These are phyloP conservation scores for Ustilago hordei DNA, from an alignment of 1,284 basidiomycete genomes.

Conservation along the genomic window DNA sequence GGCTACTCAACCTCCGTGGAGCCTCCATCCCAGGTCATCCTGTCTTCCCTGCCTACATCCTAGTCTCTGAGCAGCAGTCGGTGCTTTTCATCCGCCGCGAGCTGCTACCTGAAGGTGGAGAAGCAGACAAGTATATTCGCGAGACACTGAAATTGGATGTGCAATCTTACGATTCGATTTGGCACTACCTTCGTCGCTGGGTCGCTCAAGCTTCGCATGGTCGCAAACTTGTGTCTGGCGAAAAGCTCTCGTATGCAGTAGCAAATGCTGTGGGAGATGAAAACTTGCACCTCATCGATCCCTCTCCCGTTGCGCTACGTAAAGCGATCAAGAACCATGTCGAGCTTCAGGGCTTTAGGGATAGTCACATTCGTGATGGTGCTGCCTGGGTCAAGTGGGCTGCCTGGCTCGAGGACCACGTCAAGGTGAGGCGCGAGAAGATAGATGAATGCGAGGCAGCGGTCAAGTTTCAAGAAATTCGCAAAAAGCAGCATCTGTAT, in stretches of 20 bases:
- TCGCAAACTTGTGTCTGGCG: slow-evolving; percentile 53
- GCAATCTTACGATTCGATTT: slow-evolving; percentile 49
- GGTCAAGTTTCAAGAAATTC: slow-evolving; percentile 43
- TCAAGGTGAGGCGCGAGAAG: slow-evolving; percentile 36
- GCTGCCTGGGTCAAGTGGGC: slow-evolving; percentile 66
- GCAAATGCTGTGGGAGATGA: slow-evolving; percentile 57
- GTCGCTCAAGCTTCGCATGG: slow-evolving; percentile 18
- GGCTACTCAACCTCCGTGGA: slow-evolving; percentile 66
- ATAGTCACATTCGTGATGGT: slow-evolving; percentile 64
- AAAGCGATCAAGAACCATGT: slow-evolving; percentile 64
- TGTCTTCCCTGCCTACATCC: slow-evolving; percentile 64
- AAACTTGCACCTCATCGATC: slow-evolving; percentile 29
- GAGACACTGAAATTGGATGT: slow-evolving; percentile 41
- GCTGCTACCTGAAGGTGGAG: slow-evolving; percentile 39
- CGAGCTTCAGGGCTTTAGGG: slow-evolving; percentile 61
- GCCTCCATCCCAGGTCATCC: slow-evolving; percentile 63
- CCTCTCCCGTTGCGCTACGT: slow-evolving; percentile 55
- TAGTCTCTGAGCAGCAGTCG: slow-evolving; percentile 36
- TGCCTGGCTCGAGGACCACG: slow-evolving; percentile 65
- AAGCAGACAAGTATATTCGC: slow-evolving; percentile 41
- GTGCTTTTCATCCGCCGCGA: slow-evolving; percentile 54
- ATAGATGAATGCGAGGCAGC: slow-evolving; percentile 63
- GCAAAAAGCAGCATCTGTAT: slow-evolving; percentile 50
- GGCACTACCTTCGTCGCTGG: slow-evolving; percentile 48
- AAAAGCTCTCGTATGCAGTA: slow-evolving; percentile 56